Evolutionary conservation across 2,329 filamentous ascomycete genomes (phyloP), one percentile per base, ranked within the genome.

Genomic region (Chalara sp.): DNA sequence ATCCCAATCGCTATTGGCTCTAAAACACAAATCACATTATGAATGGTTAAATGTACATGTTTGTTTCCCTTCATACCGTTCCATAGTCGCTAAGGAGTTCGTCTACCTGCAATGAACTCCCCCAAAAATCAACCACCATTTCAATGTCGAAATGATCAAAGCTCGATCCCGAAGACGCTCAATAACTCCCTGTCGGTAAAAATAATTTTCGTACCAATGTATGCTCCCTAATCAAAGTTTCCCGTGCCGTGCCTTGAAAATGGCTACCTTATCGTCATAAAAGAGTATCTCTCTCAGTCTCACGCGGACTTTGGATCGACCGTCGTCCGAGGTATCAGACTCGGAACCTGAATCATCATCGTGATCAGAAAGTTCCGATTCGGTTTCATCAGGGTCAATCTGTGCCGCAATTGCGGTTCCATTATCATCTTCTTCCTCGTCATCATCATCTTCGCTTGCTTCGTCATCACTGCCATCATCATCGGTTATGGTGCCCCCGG

Each of bases 191-290:
- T 21, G 21, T 21, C 35, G 35, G 35, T 37, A 37, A 10, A 10
- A 37, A 10, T 37, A 10, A 37, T 37, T 37, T 8, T 37, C 35
- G 8, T 8, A 8, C 35, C 8, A 37, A n/a, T n/a, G 4, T 37
- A 37, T 37, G 8, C 35, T 8, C 35, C 35, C 35, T 37, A 21
- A 21, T 21, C 35, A 63, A n/a, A 63, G 57, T 33, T 53, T 62
- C 31, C 60, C 61, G 55, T 63, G 61, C 29, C 87, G 78, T 32
- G 86, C 85, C 66, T 85, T 87, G 70, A 92, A 92, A 52, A 92
- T 84, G 31, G 85, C 82, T 48, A 89, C 81, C 67, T 89, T 88
- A 65, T 92, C 87, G 65, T 92, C 88, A 61, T 89, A 91, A 67
- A 89, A 92, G 55, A 91, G 68, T 56, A 93, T 92, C 71, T 92